Evolutionary conservation across 164 flowering plant genomes (phyloP).

Genomic region (Berberis thunbergii): DNA sequence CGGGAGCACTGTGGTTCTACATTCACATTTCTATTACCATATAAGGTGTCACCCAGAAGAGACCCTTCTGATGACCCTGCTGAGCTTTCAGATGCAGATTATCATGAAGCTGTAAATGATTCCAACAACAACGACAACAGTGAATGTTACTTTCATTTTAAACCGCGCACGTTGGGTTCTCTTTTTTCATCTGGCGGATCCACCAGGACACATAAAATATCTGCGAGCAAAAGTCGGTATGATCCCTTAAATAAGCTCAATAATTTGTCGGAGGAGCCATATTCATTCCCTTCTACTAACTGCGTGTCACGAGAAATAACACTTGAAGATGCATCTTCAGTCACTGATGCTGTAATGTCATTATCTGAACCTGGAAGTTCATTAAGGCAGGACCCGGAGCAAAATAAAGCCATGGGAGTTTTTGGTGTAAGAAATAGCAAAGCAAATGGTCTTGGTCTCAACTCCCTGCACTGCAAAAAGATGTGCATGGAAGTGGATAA

Average conservation of each 20-base stretch:
- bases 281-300: constrained; percentile 30
- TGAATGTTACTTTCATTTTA: constrained; percentile 54
- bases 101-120: constrained; percentile 33
- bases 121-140: constrained; percentile 33
- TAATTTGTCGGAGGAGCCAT: constrained; percentile 28
- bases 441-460: not conserved
- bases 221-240: constrained; percentile 20
- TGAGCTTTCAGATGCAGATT: constrained; percentile 50
- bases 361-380: constrained; percentile 29
- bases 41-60: constrained; percentile 48
- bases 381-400: constrained; percentile 3
- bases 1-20: constrained; percentile 69
- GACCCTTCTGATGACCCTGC: constrained; percentile 67
- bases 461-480: constrained; percentile 11
- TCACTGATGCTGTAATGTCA: constrained; percentile 25
- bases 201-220: constrained; percentile 27
- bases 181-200: constrained; percentile 48
- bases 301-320: constrained; percentile 25
- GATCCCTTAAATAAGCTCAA: constrained; percentile 23
- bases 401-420: not conserved
- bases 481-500: constrained; percentile 12
- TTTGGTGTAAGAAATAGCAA: constrained; percentile 14
- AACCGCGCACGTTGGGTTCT: constrained; percentile 60
- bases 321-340: constrained; percentile 46
- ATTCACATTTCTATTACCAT: constrained; percentile 84